Percentiles rank a stretch among this genome's conserved stretches.
Evolutionary conservation across 768 basidiomycete genomes (phyloP).

Genomic region (Russula earlei): DNA sequence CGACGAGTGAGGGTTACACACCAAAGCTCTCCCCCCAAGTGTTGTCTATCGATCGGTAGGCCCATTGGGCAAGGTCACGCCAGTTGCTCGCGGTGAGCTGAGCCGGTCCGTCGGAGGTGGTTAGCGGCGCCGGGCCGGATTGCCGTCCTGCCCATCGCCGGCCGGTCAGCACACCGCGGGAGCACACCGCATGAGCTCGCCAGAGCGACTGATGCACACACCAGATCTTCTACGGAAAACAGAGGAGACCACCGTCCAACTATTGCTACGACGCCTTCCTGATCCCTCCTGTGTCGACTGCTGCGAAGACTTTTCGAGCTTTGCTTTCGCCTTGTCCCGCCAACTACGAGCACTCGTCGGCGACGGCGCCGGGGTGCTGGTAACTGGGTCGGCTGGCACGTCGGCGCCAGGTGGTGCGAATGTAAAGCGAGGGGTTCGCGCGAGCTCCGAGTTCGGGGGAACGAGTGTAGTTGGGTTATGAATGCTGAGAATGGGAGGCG

Average conservation of each 20-base stretch:
- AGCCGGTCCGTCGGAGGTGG: neutral
- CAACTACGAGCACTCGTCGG: neutral
- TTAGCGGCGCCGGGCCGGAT: conserved; percentile 4
- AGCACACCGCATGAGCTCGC: neutral
- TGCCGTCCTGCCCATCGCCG: neutral
- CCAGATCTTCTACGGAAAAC: conserved; percentile 14
- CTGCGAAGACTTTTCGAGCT: neutral
- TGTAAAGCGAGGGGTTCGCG: conserved; percentile 6
- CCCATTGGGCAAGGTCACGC: conserved; percentile 48
- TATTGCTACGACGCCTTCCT: conserved; percentile 1
- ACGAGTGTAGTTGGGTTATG: neutral
- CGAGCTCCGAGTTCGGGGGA: conserved; percentile 13
- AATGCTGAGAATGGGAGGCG: neutral
- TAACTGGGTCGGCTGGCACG: conserved; percentile 7
- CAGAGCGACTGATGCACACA: conserved; percentile 2
- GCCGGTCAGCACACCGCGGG: neutral
- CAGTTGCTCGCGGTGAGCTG: conserved; percentile 33
- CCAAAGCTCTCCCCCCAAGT: conserved; percentile 26
- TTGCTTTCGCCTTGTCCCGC: conserved; percentile 1
- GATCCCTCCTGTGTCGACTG: conserved; percentile 1
- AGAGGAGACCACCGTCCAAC: conserved; percentile 9
- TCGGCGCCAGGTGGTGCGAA: conserved; percentile 4
- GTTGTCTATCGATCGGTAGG: conserved; percentile 35
- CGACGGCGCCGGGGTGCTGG: neutral
- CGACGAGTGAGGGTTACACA: neutral